Evolutionary conservation across 495 filamentous ascomycete genomes (phyloP), one percentile per base, ranked within the genome.

Genomic region (Penicillium ochrochloron): DNA sequence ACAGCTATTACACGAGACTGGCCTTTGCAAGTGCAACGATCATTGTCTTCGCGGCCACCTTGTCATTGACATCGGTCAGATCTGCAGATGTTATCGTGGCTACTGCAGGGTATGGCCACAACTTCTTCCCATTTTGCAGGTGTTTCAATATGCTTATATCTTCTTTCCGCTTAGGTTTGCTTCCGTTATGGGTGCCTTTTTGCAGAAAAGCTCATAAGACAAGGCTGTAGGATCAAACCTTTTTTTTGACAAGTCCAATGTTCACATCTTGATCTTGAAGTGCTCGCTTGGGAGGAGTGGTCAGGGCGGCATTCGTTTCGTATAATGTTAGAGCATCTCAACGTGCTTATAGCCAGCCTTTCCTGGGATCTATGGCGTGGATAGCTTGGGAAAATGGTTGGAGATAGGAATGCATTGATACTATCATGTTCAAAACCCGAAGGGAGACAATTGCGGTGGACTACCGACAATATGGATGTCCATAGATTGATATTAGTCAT

Each of bases 401-500:
- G n/a, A n/a, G n/a, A 7, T 8, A 7, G n/a, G 41, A 19, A 19
- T 44, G n/a, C n/a, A 19, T 48, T 25, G 44, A 23, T 11, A 46
- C 7, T 21, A 41, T 5, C 14, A 19, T 25, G 21, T 3, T 48
- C 19, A 23, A 14, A 23, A 4, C 5, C 10, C 44, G 8, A 23
- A n/a, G 17, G n/a, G 17, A 44, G 2, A 7, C 19, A 25, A 25
- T 19, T 9, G 25, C 5, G 25, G 14, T 48, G 14, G 21, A 10
- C 21, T 48, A 12, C 19, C 44, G 10, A 23, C 21, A 31, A 10
- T 34, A 33, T 14, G 15, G 8, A 19, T 12, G 23, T 46, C 10
- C 21, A 25, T 25, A 21, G 42, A n/a, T n/a, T 44, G 2, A 19
- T 42, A 60, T 75, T 75, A 75, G 66, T 73, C 66, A 73, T 69